Evolutionary conservation across 148 eudicot species (phyloP), one percentile per base, ranked within the genome.

Genomic region (Rheum nobile): DNA sequence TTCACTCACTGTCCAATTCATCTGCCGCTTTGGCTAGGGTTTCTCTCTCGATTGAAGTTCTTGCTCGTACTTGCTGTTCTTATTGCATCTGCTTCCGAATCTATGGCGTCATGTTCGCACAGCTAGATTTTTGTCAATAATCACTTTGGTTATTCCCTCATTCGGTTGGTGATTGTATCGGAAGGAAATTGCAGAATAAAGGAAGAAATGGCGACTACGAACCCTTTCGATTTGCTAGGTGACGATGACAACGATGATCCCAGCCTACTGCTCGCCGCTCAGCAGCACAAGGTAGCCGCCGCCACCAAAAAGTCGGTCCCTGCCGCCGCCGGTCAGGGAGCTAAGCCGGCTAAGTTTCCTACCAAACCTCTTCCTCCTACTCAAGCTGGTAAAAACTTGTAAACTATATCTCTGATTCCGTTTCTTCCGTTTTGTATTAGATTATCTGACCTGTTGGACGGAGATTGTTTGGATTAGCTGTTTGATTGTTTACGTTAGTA

Each of bases 181-280:
- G 4, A 37, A 35, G 26, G 65, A 5, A 37, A 22, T 21, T n/a
- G 35, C 67, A 59, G 34, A 59, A 28, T 35, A 22, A 12, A 59
- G 42, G 19, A 22, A 55, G 19, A 75, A 76, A 89, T 89, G 93
- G 86, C 93, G 34, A 63, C 85, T 17, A 6, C 68, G 3, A 89
- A 89, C 78, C 86, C 85, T 0, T 89, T 89, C 68, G 88, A 81
- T 83, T 84, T 89, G 72, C 77, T 89, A 19, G 82, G 76, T 1
- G 89, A 84, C 61, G 91, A 83, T 44, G 94, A 89, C 73, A 83
- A 77, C 57, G 94, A 88, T 28, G 94, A 89, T 67, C 84, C 80
- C 0, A 47, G 72, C 44, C 77, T 74, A 46, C 84, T 82, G 54
- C 72, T 84, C 76, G 87, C 90, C 50, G 85, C 82, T 41, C 63